Evolutionary conservation across 176 grass and related monocot species (phyloP), one percentile per base, ranked within the genome.

Genomic region (Eleusine indica): DNA sequence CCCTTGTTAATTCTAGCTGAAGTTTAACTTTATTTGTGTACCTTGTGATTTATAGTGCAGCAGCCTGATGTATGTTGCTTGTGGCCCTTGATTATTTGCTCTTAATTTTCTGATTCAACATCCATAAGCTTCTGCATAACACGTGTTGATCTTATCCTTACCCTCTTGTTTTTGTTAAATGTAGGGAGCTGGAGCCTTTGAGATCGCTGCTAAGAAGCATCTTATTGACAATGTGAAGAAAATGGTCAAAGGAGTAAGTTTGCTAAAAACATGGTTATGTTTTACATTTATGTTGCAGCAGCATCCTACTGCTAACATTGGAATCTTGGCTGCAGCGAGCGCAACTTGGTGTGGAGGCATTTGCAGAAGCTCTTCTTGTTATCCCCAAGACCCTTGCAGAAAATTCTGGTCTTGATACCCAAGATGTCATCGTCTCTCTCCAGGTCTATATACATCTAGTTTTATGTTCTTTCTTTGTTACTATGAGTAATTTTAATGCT

Each of bases 331-430:
- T 75, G 90, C 86, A 98, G 96, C 85, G 96, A 71, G 93, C 93
- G 75, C 96, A 98, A 79, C 93, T 98, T 68, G 96, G 96, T 48
- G 93, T 98, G 37, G 91, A 92, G 28, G 96, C 96, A 46, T 98
- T 98, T 92, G 96, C 96, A 7, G 96, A 98, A 52, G 96, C 96
- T 69, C 96, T 98, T 81, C 91, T 98, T 69, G 96, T 98, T 66
- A 91, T 98, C 37, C 96, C 93, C 49, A 98, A 98, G 83, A 98
- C 89, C 37, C 79, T 98, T 28, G 96, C 96, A 10, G 91, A 98
- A 79, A 98, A 98, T 76, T 98, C 96, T 65, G 96, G 96, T 68
- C 86, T 95, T 28, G 96, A 98, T 76, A 96, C 96, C 66, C 93
- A 95, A 73, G 93, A 98, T 21, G 89, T 94, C 46, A 86, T 96